A percentile compares a stretch with the other conserved stretches of the same genome.
These are phyloP conservation scores for Candida sp. DNA, from an alignment of 1,139 yeast genomes.

Conservation along the genomic window DNA sequence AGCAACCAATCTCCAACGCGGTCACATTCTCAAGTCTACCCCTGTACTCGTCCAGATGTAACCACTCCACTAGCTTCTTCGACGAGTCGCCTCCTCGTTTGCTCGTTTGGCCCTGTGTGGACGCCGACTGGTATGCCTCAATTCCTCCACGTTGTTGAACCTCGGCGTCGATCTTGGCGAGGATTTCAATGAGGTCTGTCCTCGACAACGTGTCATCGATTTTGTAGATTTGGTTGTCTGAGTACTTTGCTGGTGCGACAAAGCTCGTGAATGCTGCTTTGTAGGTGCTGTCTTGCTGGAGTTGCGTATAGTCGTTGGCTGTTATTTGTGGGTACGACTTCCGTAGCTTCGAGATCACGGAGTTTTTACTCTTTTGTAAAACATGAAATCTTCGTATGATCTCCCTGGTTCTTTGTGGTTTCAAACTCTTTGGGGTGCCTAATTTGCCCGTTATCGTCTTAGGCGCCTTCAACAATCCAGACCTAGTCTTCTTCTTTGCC, in stretches of 20 bases:
- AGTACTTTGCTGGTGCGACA: slow-evolving; percentile 11
- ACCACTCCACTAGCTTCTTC: slow-evolving; percentile 73
- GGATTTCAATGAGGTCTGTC: slow-evolving; percentile 24
- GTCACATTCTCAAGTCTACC: slow-evolving; percentile 18
- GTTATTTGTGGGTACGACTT: slow-evolving; percentile 10
- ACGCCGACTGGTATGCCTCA: slow-evolving; percentile 82
- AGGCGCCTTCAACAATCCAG: slow-evolving; percentile 27
- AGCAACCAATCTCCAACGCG: slow-evolving; percentile 85
- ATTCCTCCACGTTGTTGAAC: slow-evolving; percentile 69
- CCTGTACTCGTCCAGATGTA: slow-evolving; percentile 27
- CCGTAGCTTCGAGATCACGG: slow-evolving; percentile 35
- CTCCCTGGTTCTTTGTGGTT: slow-evolving; percentile 70
- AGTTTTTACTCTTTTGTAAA: slow-evolving; percentile 53
- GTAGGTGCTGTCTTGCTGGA: slow-evolving; percentile 13
- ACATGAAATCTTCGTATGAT: slow-evolving; percentile 73
- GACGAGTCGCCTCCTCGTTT: slow-evolving; percentile 93
- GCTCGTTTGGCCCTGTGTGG: slow-evolving; percentile 78
- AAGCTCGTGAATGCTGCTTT: slow-evolving; percentile 7
- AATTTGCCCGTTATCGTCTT: slow-evolving; percentile 33
- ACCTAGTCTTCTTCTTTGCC: slow-evolving; percentile 15
- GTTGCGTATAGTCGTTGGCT: slow-evolving; percentile 26
- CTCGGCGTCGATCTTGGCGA: slow-evolving; percentile 65
- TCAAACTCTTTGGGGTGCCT: slow-evolving; percentile 40
- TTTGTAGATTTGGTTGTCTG: slow-evolving; percentile 20
- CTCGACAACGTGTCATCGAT: slow-evolving; percentile 21